A percentile compares a stretch with the other conserved stretches of the same genome.
These are phyloP conservation scores for Chrysoporthe puriensis DNA, from an alignment of 2,329 filamentous ascomycete genomes.

Conservation along the genomic window DNA sequence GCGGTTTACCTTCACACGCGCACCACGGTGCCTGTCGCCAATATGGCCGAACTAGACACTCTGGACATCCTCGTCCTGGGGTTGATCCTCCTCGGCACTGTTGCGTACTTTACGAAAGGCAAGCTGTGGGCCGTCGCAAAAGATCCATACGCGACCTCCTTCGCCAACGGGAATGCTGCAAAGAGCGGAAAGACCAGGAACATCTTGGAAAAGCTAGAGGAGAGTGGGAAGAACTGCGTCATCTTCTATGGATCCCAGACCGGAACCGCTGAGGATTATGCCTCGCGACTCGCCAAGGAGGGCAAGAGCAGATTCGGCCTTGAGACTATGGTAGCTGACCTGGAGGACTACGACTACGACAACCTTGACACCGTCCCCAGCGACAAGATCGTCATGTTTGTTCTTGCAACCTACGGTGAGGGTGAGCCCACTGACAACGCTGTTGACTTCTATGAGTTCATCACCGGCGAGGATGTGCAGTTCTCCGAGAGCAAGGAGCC, in stretches of 20 bases:
- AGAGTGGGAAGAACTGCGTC: conserved; percentile 94
- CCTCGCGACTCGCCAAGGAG: conserved; percentile 93
- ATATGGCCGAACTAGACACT: conserved; percentile 94
- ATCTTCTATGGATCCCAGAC: conserved; percentile 99
- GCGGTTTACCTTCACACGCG: neutral
- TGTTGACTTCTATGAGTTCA: conserved; percentile 98
- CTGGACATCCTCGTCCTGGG: conserved; percentile 92
- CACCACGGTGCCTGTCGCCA: conserved; percentile 37
- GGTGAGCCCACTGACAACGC: conserved; percentile 98
- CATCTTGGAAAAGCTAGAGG: conserved; percentile 94
- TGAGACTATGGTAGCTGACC: conserved; percentile 96
- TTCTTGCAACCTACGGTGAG: conserved; percentile 96
- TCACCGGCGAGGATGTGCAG: conserved; percentile 76
- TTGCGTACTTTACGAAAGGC: conserved; percentile 98
- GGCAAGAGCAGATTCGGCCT: conserved; percentile 94
- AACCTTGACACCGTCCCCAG: conserved; percentile 86
- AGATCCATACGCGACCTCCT: conserved; percentile 82
- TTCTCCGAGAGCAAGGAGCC: conserved; percentile 78
- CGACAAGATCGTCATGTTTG: conserved; percentile 93
- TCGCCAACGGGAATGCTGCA: conserved; percentile 68
- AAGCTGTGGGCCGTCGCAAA: conserved; percentile 88
- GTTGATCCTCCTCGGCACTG: conserved; percentile 79
- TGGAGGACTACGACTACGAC: conserved; percentile 97
- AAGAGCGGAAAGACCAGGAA: conserved; percentile 87
- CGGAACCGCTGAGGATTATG: conserved; percentile 97